Evolutionary conservation across 2,329 filamentous ascomycete species (phyloP), one percentile per base, ranked within the genome.

Genomic region (Cadophora luteo-olivacea): DNA sequence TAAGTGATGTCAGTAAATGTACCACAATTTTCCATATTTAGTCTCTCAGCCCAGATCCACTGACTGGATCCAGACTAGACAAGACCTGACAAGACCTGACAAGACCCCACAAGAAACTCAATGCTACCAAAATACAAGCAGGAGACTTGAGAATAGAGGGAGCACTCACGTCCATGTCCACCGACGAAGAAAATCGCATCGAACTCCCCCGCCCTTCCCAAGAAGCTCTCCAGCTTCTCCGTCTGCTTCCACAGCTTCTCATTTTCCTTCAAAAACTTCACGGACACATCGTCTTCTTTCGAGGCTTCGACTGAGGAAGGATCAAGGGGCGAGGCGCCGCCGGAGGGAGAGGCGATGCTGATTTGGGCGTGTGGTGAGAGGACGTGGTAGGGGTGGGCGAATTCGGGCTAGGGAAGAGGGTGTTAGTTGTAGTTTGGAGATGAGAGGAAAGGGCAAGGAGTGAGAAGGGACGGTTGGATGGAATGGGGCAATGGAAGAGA

Each of bases 151-250:
- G 38, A 19, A 25, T n/a, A 68, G 25, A 33, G 33, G 24, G 29
- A 16, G 22, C 33, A 29, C 84, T 70, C 78, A 85, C 84, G 85
- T 54, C 85, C 86, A 72, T 88, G 85, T 38, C 86, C 86, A 64
- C 86, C 86, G 54, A 87, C 85, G 72, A 84, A 88, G 76, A 87
- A 88, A 63, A 88, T 81, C 1, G 84, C 86, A 68, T 85, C 86
- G 68, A 83, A 88, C 45, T 86, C 84, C 2, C 76, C 75, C 0
- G 82, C 84, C 24, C 81, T 81, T 1, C 84, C 82, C 0, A 83
- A 57, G 49, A 87, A 81, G 19, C 80, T 79, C 9, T 79, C 75
- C 1, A 88, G 76, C 74, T 83, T 84, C n/a, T 82, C 74, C 0
- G 86, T 88, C 29, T 85, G 84, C 69, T 83, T 83, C 84, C 85